These are phyloP conservation scores for Pouteria campechiana DNA, from an alignment of 179 eudicot species.

Conservation along the genomic window DNA sequence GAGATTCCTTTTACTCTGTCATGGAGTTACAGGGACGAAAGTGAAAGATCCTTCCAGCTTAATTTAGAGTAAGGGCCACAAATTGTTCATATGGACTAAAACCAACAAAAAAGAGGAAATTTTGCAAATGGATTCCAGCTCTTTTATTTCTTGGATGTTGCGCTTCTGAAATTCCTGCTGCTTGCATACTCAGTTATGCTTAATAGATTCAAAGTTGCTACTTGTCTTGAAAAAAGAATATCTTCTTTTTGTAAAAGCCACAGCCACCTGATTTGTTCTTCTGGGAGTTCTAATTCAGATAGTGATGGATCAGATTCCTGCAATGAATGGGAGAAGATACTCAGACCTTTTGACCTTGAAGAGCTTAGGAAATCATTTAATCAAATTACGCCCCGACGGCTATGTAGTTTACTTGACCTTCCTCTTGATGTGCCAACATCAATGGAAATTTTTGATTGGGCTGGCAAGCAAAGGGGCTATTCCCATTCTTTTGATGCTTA, in stretches of 20 bases:
- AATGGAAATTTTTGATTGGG: slow-evolving; percentile 63
- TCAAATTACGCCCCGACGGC: slow-evolving; percentile 58
- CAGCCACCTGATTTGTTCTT: slow-evolving; percentile 4
- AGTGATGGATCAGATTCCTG: slow-evolving; percentile 18
- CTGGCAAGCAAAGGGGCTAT: slow-evolving; percentile 61
- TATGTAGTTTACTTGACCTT: slow-evolving; percentile 59
- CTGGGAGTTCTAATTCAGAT: slow-evolving; percentile 1
- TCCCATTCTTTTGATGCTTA: slow-evolving; percentile 73
- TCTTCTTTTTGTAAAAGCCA: slow-evolving; percentile 1
- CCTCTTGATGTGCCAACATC: slow-evolving; percentile 84
- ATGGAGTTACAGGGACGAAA: no score
- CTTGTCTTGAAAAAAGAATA: slow-evolving; percentile 2
- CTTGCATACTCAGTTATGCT: slow-evolving; percentile 16
- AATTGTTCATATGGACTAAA: no score
- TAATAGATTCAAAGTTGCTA: slow-evolving; percentile 12
- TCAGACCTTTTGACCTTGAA: slow-evolving; percentile 73
- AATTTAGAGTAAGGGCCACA: no score
- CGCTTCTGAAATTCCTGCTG: slow-evolving; percentile 1
- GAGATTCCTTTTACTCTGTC: no score
- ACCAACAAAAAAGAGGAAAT: no score
- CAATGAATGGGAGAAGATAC: slow-evolving; percentile 72
- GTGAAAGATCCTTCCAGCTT: no score
- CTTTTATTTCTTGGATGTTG: no score
- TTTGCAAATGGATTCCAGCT: no score
- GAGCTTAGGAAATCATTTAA: slow-evolving; percentile 55